Base-by-base conservation (phyloP, 345 rosid species). In the Hirschfeldia incana region DNA sequence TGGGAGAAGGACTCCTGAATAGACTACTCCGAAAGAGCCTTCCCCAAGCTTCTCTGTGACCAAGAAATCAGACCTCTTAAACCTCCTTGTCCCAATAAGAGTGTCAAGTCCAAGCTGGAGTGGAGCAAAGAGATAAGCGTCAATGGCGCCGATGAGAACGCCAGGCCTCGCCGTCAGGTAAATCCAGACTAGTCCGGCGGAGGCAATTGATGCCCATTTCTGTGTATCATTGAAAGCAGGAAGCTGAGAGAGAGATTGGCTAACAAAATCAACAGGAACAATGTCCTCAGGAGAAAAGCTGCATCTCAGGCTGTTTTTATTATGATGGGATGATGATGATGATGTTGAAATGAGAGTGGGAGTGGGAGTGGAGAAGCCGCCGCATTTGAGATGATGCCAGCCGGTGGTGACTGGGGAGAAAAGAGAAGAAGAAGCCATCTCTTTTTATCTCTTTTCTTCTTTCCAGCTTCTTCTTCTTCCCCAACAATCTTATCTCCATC, bases 141-240 rank as follows among this genome's bases (percentile, higher is more conserved):
- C 98, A 78, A 94, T 81, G 80, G 98, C 98, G 27, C 97, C 98
- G 8, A 92, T 0, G 69, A 94, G 89, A 73, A 92, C 92, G 70
- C 95, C 97, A 0, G 98, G 98, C 76, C 99, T 88, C 30, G 98
- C 93, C 26, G 99, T 95, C 80, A 92, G 83, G 84, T 95, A 91
- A 72, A 91, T 63, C 94, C 99, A 93, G 36, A 85, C 70, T 27
- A 89, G 27, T 73, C 96, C 97, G 34, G 85, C 86, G 64, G 89
- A 64, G 58, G 81, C 72, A 37, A 88, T 44, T 66, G 87, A 70
- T 3, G 80, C 97, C 98, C 93, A 89, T 78, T 78, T 88, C 89
- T 88, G 91, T 27, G 70, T 29, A 1, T 92, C 93, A 3, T n/a
- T 49, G 92, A 75, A 28, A 88, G 78, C 78, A 86, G 83, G 30